Evolutionary conservation across 495 filamentous ascomycete genomes (phyloP), one percentile per base, ranked within the genome.

Genomic region (Astrothelium macrocarpum): DNA sequence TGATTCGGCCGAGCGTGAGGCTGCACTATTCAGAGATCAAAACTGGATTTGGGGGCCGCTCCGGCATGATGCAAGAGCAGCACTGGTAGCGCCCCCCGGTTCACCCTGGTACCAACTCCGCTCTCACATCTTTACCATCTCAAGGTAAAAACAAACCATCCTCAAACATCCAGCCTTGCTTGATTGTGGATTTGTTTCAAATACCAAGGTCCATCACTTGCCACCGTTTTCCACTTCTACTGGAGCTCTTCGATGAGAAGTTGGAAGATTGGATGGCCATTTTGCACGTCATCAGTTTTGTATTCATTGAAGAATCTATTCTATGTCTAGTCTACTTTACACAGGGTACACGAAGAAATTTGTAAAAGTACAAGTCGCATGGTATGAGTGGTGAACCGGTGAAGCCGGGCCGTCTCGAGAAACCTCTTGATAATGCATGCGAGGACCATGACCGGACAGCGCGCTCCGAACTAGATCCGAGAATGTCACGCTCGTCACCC

Each of bases 11-110:
- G 25, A 56, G 23, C 23, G 49, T 29, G 25, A 56, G 49, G 23
- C 26, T 25, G 25, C 9, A n/a, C 20, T 20, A 7, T 28, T 25
- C 10, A 56, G 23, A 26, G 5, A n/a, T n/a, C 49, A 20, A 26
- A 29, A 56, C 49, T 56, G 49, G 49, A 20, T 56, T 29, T 56
- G 5, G 23, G 12, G 49, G 23, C 49, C 29, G 23, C 49, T 29
- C 29, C 12, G 49, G 49, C 49, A 56, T 56, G 49, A 56, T 56
- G 49, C 49, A 56, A 56, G 49, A 56, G 25, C 4, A 56, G 49
- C 25, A 26, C 23, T 29, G 12, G 49, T 49, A 49, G 45, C 45
- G 45, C 45, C 12, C 1, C 45, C 45, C n/a, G n/a, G 45, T 18
- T 49, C 45, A 49, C 49, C 20, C 49, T 49, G n/a, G 5, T 49